Conservation (phyloP, 441 rosid species). For the Populus tomentosa region DNA sequence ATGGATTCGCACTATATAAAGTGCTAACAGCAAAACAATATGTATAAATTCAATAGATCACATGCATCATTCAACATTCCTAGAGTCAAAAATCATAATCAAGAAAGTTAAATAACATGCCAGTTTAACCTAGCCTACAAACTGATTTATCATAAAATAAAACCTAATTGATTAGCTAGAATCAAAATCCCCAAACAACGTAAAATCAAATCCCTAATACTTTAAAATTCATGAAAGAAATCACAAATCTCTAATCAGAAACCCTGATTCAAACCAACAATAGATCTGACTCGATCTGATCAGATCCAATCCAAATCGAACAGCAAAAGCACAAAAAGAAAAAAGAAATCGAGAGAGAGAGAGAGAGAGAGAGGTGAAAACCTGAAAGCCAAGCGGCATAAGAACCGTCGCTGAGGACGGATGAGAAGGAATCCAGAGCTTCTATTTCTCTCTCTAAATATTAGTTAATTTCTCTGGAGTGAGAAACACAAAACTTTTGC, state of each 20-base stretch:
- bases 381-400: constrained; percentile 79
- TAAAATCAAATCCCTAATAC: not conserved
- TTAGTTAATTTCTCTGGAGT: not conserved
- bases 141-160: not conserved
- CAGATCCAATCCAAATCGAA: constrained; percentile 8
- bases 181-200: not conserved
- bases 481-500: not conserved
- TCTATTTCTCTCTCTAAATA: constrained; percentile 10
- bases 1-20: not conserved
- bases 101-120: not conserved
- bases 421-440: constrained; percentile 62
- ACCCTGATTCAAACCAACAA: not conserved
- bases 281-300: constrained; percentile 19
- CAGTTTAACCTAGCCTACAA: not conserved
- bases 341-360: not conserved
- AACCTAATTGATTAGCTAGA: not conserved
- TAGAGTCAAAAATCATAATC: not conserved
- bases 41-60: not conserved
- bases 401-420: constrained; percentile 81
- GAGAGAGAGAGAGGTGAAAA: constrained; percentile 2
- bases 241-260: not conserved
- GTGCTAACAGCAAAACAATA: not conserved
- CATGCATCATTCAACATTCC: not conserved
- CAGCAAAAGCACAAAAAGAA: not conserved
- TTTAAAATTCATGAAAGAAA: not conserved